Evolutionary conservation across 768 basidiomycete species (phyloP), one percentile per base, ranked within the genome.

Genomic region (Galerina marginata): DNA sequence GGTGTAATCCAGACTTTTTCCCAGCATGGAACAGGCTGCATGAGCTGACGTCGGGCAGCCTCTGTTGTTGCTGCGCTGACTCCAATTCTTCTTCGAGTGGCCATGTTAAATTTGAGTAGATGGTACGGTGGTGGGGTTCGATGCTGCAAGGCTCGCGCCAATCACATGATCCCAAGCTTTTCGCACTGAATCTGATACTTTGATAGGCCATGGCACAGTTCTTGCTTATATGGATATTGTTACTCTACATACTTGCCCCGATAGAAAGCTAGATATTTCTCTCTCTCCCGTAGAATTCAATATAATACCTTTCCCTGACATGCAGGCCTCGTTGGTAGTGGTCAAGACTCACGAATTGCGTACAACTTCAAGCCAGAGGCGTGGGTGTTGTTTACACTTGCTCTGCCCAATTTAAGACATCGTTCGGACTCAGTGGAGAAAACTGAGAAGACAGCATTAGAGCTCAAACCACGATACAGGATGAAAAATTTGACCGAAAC

Each of bases 21-120:
- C 92, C 92, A 95, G 64, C 88, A 91, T 26, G 82, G 84, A n/a
- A 93, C 92, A 6, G 92, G 92, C 68, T 91, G 90, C 89, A 93
- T 92, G n/a, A 93, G 79, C 73, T 92, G 89, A 60, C 91, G 83
- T 40, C 91, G 83, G 37, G 91, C 91, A 48, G 90, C 90, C 72
- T 93, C 91, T 2, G 90, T 89, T 51, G 88, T 89, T 49, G 90
- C 88, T 23, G 81, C 80, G 68, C 87, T 90, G 62, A 93, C 86
- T 6, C 91, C 91, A 52, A 92, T 89, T 71, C 90, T 86, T 65
- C 91, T 81, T 73, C 86, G 82, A 33, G 88, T 89, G 47, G 91
- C 79, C 91, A 93, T 91, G 23, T 56, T 66, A 47, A 23, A 36
- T 52, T 59, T 53, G 54, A n/a, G 33, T n/a, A 23, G 38, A 40